phyloP scores from a whole-genome alignment of 441 rosid species.

The Oxalis stricta region DNA sequence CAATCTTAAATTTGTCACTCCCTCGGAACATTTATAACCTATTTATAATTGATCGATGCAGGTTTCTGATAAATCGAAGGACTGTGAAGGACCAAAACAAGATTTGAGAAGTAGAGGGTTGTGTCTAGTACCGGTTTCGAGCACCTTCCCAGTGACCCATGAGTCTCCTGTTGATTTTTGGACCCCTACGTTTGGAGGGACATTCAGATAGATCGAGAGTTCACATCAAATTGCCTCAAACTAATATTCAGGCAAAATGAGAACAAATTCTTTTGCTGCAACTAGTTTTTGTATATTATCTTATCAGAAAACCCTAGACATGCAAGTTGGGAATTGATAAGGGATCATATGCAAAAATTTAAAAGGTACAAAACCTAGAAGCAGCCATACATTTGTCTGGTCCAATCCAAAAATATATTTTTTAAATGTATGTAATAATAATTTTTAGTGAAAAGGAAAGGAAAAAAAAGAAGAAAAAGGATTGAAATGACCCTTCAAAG shows the following conservation, averaged over 20 bases:
- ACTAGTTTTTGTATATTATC: slow-evolving; percentile 11
- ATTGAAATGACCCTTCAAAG: slow-evolving; percentile 10
- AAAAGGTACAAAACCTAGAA: slow-evolving; percentile 6
- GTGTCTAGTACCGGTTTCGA: slow-evolving; percentile 79
- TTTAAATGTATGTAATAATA: no score
- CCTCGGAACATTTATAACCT: no score
- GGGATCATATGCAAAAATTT: slow-evolving; percentile 8
- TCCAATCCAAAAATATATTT: no score
- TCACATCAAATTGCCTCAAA: no score
- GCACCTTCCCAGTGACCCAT: slow-evolving; percentile 85
- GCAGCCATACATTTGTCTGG: slow-evolving; percentile 13
- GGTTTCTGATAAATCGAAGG: slow-evolving; percentile 43
- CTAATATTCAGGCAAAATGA: slow-evolving; percentile 1
- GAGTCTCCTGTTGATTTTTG: slow-evolving; percentile 77
- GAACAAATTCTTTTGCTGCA: slow-evolving; percentile 23
- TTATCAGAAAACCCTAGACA: slow-evolving; percentile 28
- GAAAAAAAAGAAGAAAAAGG: neutral
- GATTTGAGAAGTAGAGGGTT: slow-evolving; percentile 87
- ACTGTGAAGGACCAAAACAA: slow-evolving; percentile 48
- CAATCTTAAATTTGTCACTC: no score
- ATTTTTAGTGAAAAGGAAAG: slow-evolving; percentile 2
- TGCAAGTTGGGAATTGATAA: slow-evolving; percentile 21
- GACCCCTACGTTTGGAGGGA: slow-evolving; percentile 93
- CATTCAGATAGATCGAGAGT: slow-evolving; percentile 45
- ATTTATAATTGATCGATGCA: slow-evolving; percentile 12